These are phyloP conservation scores for Lathyrus oleraceus DNA, from an alignment of 306 rosid genomes.

Conservation along the genomic window DNA sequence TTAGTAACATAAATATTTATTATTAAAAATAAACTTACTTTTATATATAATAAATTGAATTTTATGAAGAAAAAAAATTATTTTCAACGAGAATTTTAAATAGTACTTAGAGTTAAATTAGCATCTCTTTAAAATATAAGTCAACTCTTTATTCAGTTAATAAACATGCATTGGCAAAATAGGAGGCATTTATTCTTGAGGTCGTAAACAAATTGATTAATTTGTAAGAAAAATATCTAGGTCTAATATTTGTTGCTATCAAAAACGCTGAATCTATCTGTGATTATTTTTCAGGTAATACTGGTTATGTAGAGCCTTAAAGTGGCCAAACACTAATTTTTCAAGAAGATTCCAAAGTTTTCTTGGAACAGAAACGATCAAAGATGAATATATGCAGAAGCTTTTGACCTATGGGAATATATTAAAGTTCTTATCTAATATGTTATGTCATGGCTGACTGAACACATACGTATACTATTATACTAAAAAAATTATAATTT, in stretches of 20 bases:
- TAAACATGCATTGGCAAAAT: neutral
- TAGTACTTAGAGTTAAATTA: too few species aligned
- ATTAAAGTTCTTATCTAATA: neutral
- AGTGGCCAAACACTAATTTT: slow-evolving; percentile 5
- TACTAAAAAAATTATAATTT: too few species aligned
- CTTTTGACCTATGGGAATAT: slow-evolving; percentile 18
- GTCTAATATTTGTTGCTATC: neutral
- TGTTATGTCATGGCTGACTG: neutral
- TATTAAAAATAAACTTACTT: too few species aligned
- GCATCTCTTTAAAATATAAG: too few species aligned
- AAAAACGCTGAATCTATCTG: neutral
- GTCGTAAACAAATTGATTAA: slow-evolving; percentile 7
- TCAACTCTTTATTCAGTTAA: too few species aligned
- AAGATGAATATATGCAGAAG: slow-evolving; percentile 41
- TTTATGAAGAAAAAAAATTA: too few species aligned
- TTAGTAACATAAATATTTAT: too few species aligned
- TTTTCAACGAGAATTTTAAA: too few species aligned
- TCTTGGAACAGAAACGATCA: neutral
- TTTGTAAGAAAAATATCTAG: slow-evolving; percentile 26
- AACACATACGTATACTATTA: too few species aligned
- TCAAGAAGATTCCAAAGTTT: slow-evolving; percentile 8
- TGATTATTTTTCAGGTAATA: slow-evolving; percentile 18
- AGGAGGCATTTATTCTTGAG: neutral
- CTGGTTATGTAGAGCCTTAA: slow-evolving; percentile 27
- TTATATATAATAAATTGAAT: too few species aligned